phyloP scores from a whole-genome alignment of 306 rosid species.

The Coriaria nepalensis region DNA sequence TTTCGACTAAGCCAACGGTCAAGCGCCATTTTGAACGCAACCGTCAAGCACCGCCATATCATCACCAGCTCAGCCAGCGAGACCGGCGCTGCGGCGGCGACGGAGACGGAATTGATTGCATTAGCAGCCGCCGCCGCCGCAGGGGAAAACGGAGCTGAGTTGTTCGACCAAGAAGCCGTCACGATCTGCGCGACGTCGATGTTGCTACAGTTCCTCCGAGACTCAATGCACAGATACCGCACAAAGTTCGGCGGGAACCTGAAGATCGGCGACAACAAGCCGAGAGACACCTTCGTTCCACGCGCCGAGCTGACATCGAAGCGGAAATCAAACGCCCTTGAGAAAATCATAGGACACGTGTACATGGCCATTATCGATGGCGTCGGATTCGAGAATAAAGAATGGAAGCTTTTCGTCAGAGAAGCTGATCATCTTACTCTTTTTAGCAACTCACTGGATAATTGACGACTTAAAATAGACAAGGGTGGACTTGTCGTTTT shows the following conservation, averaged over 20 bases:
- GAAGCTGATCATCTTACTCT: neutral
- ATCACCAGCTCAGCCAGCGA: slow-evolving; percentile 28
- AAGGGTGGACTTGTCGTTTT: slow-evolving; percentile 17
- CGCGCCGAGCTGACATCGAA: slow-evolving; percentile 16
- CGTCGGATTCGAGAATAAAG: neutral
- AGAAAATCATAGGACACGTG: slow-evolving; percentile 23
- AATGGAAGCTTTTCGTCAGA: neutral
- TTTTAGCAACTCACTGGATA: too few species aligned
- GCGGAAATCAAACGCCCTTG: slow-evolving; percentile 28
- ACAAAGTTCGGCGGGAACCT: slow-evolving; percentile 87
- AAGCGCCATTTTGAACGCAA: slow-evolving; percentile 29
- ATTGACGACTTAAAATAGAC: neutral
- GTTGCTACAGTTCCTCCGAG: slow-evolving; percentile 92
- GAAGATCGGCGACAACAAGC: slow-evolving; percentile 34
- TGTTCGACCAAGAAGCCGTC: slow-evolving; percentile 96
- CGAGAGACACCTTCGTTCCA: slow-evolving; percentile 13
- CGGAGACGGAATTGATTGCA: slow-evolving; percentile 42
- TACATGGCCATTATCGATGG: slow-evolving; percentile 34
- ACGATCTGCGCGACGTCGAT: slow-evolving; percentile 97
- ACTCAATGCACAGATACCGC: slow-evolving; percentile 85
- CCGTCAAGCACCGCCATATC: slow-evolving; percentile 27
- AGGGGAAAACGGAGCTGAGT: slow-evolving; percentile 9
- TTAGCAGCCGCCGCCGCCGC: slow-evolving; percentile 39
- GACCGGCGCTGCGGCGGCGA: slow-evolving; percentile 33
- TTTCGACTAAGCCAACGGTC: slow-evolving; percentile 28